Percentiles rank a stretch among this genome's conserved stretches.
Evolutionary conservation across 805 yeast genomes (phyloP).

Genomic region (Suhomyces vadensis): DNA sequence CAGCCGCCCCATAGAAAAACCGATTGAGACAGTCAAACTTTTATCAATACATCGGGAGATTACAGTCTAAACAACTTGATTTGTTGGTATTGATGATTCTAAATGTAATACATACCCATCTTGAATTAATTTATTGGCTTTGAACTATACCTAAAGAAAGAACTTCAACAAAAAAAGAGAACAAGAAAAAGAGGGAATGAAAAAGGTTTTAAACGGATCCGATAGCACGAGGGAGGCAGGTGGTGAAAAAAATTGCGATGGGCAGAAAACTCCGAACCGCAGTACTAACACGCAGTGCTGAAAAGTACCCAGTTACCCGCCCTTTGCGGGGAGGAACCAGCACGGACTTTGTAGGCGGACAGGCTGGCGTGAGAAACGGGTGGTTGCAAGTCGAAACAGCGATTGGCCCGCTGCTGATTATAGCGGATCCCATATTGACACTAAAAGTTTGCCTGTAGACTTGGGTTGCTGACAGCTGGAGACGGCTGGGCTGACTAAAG

Average conservation of each 20-base stretch:
- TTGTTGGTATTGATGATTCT: neutral
- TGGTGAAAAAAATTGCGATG: conserved; percentile 9
- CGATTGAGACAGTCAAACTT: neutral
- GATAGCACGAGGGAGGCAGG: conserved; percentile 18
- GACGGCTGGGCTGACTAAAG: too few relatives aligned
- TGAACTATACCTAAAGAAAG: conserved; percentile 22
- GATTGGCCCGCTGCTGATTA: too few relatives aligned
- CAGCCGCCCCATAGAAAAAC: neutral
- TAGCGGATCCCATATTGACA: neutral
- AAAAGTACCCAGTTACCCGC: conserved; percentile 12
- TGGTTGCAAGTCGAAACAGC: neutral
- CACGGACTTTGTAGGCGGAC: neutral
- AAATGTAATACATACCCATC: conserved; percentile 34
- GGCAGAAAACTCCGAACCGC: conserved; percentile 4
- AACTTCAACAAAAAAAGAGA: conserved; percentile 17
- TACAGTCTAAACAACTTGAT: neutral
- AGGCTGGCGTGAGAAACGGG: neutral
- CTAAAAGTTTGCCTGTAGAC: too few relatives aligned
- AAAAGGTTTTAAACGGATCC: conserved; percentile 15
- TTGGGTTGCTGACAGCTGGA: too few relatives aligned
- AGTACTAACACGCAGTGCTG: conserved; percentile 6
- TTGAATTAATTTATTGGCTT: conserved; percentile 23
- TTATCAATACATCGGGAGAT: neutral
- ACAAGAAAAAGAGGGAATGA: conserved; percentile 18
- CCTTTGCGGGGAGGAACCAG: conserved; percentile 1